Evolutionary conservation across 2,329 filamentous ascomycete species (phyloP).

Genomic region (Penicillium corylophilum): DNA sequence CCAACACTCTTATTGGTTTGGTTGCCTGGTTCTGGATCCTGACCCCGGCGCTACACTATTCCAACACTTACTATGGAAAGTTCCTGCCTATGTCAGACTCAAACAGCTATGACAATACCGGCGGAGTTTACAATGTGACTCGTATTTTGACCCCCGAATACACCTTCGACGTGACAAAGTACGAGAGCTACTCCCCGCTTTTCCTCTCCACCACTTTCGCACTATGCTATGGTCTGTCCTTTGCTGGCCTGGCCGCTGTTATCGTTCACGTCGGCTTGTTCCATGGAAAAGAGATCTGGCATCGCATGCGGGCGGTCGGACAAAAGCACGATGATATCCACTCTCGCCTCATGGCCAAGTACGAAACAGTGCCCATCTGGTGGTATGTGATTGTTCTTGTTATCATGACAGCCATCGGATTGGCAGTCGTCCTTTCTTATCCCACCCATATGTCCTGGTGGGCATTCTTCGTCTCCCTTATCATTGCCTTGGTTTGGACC

Average conservation of each 20-base stretch:
- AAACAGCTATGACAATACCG: constrained; percentile 70
- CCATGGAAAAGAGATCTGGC: constrained; percentile 66
- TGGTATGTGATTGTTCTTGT: constrained; percentile 55
- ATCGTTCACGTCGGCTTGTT: constrained; percentile 68
- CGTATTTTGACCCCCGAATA: constrained; percentile 62
- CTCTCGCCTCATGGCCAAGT: constrained; percentile 57
- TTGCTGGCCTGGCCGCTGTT: constrained; percentile 68
- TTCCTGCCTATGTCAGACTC: constrained; percentile 70
- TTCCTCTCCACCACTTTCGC: constrained; percentile 68
- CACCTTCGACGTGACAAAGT: constrained; percentile 63
- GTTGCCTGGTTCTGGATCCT: constrained; percentile 64
- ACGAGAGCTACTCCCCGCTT: constrained; percentile 63
- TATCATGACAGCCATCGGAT: constrained; percentile 51
- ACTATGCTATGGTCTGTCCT: constrained; percentile 68
- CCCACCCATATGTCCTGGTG: constrained; percentile 71
- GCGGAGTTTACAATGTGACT: constrained; percentile 61
- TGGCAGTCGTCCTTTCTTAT: constrained; percentile 53
- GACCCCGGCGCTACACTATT: constrained; percentile 63
- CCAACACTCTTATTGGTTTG: constrained; percentile 69
- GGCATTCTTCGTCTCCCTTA: constrained; percentile 66
- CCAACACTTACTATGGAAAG: constrained; percentile 61
- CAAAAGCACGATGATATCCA: constrained; percentile 56
- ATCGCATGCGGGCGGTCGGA: constrained; percentile 59
- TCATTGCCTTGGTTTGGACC: constrained; percentile 63
- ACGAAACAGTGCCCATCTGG: constrained; percentile 56